These are phyloP conservation scores for Solanum chiquidenum DNA, from an alignment of 257 asterid species.

Conservation along the genomic window DNA sequence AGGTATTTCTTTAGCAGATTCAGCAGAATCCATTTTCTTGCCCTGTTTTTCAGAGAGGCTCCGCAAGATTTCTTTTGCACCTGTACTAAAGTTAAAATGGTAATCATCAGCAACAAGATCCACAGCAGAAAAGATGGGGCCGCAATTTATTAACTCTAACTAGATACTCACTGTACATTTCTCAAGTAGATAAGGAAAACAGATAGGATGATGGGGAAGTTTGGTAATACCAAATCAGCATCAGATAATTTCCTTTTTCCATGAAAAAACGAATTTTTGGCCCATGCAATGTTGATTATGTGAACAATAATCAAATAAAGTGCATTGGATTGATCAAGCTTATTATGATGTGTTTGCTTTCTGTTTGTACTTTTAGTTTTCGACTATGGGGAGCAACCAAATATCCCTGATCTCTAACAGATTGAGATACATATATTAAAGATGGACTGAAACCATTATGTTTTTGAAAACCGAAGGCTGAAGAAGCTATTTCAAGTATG, in stretches of 20 bases:
- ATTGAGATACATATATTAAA: not conserved
- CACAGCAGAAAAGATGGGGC: not conserved
- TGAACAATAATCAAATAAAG: not conserved
- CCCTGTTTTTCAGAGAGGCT: conserved; percentile 97
- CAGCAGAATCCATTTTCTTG: conserved; percentile 77
- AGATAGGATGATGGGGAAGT: not conserved
- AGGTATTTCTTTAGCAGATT: conserved; percentile 74
- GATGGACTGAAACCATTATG: not conserved
- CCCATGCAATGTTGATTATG: not conserved
- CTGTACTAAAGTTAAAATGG: conserved; percentile 37
- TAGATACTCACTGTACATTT: not conserved
- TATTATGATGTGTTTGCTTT: not conserved
- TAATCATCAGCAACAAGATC: not conserved
- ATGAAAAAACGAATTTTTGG: not conserved
- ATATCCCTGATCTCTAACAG: not conserved
- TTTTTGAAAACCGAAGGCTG: not conserved
- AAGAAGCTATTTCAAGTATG: not conserved
- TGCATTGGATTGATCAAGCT: not conserved
- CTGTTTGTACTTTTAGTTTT: not conserved
- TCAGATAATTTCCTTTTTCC: not conserved
- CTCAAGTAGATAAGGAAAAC: not conserved
- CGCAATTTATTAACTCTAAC: not conserved
- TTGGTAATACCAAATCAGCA: not conserved
- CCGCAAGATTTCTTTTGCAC: conserved; percentile 86
- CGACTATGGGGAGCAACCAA: not conserved